phyloP scores from a whole-genome alignment of 352 stramenopile species.

The Stramenopiles sp. region DNA sequence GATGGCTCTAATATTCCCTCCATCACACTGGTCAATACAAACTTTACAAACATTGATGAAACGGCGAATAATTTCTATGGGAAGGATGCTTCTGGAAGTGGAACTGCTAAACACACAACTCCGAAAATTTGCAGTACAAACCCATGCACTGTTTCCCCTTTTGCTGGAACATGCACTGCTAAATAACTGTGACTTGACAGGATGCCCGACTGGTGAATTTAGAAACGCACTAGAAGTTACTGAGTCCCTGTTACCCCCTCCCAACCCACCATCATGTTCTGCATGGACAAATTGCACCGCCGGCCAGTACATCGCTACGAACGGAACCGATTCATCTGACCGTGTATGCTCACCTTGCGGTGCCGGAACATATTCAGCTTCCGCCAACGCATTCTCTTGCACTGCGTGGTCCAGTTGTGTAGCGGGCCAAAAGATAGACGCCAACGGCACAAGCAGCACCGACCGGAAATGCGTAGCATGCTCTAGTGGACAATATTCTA shows the following conservation, averaged over 20 bases:
- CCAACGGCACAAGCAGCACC: slow-evolving; percentile 3
- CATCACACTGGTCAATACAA: slow-evolving; percentile 1
- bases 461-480: slow-evolving; percentile 6
- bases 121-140: not conserved
- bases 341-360: not conserved
- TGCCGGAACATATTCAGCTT: not conserved
- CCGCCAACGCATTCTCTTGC: not conserved
- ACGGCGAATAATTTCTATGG: slow-evolving; percentile 3
- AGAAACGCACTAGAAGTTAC: not conserved
- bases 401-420: not conserved
- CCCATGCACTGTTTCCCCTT: slow-evolving; percentile 4
- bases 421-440: not conserved
- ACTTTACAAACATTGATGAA: not conserved
- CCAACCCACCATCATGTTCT: not conserved
- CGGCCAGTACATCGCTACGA: not conserved
- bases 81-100: not conserved
- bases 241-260: not conserved
- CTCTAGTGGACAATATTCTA: slow-evolving; percentile 4
- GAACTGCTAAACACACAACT: not conserved
- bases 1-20: not conserved
- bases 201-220: slow-evolving; percentile 5
- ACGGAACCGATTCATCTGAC: not conserved
- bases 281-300: not conserved
- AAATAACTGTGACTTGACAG: not conserved
- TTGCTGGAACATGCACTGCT: not conserved